These are phyloP conservation scores for Sanghuangporus weigelae DNA, from an alignment of 1,284 basidiomycete genomes.

Conservation along the genomic window DNA sequence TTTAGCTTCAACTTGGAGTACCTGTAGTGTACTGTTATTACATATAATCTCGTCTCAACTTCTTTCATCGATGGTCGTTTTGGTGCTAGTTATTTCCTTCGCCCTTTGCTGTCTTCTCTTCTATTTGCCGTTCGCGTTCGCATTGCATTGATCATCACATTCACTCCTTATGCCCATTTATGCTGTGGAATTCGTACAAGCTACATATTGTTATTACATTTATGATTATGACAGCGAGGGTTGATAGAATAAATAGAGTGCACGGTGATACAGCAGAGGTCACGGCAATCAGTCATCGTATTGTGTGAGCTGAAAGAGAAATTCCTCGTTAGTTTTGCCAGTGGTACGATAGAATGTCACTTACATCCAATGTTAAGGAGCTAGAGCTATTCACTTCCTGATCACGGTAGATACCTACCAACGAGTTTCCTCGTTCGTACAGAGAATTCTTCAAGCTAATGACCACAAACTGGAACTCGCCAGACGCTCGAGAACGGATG, in stretches of 20 bases:
- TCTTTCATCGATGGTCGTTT: neutral
- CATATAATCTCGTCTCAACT: neutral
- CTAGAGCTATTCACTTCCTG: slow-evolving; percentile 90
- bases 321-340: slow-evolving; percentile 5
- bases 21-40: neutral
- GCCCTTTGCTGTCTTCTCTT: neutral
- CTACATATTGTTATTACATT: slow-evolving; percentile 17
- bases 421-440: slow-evolving; percentile 86
- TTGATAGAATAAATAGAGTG: neutral
- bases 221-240: neutral
- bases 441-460: slow-evolving; percentile 91
- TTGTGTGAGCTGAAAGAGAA: slow-evolving; percentile 34
- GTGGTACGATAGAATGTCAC: slow-evolving; percentile 27
- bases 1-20: slow-evolving; percentile 2
- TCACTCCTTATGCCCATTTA: neutral
- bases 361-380: slow-evolving; percentile 85
- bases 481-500: slow-evolving; percentile 75
- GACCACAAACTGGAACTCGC: slow-evolving; percentile 91
- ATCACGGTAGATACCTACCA: slow-evolving; percentile 93
- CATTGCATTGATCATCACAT: neutral
- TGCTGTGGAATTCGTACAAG: neutral
- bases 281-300: slow-evolving; percentile 31
- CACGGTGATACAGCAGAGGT: neutral
- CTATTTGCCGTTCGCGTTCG: neutral
- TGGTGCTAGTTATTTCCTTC: neutral